These are phyloP conservation scores for Gnaphalium uliginosum DNA, from an alignment of 129 eudicot genomes.

Conservation along the genomic window DNA sequence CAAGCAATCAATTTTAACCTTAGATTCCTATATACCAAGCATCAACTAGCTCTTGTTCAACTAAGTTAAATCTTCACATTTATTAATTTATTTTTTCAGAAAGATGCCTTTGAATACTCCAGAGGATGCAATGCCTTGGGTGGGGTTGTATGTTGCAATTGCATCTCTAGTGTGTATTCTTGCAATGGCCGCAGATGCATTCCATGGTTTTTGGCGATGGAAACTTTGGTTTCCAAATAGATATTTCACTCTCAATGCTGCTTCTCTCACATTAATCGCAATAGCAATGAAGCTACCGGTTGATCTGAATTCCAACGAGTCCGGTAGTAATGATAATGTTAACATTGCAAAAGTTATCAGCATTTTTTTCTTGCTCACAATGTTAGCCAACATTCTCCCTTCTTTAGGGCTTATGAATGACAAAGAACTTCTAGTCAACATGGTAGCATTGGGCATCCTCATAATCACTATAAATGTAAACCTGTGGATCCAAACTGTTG, in stretches of 20 bases:
- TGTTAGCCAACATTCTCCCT: conserved; percentile 34
- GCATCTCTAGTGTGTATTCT: conserved; percentile 43
- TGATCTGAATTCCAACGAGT: conserved; percentile 30
- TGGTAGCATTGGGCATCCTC: conserved; percentile 23
- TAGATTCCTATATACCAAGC: no score
- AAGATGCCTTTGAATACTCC: conserved; percentile 8
- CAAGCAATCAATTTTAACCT: background rate
- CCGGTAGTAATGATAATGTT: no score
- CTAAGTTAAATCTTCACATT: background rate
- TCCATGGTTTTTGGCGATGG: conserved; percentile 31
- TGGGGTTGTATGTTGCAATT: conserved; percentile 40
- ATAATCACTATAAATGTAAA: conserved; percentile 23
- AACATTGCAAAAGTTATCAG: no score
- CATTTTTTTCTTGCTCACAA: conserved; percentile 27
- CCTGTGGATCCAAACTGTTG: background rate
- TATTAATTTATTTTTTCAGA: background rate
- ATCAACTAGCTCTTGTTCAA: background rate
- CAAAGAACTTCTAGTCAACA: conserved; percentile 3
- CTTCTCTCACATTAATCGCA: conserved; percentile 37
- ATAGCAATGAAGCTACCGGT: conserved; percentile 42
- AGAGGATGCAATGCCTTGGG: conserved; percentile 36
- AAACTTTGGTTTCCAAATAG: conserved; percentile 46
- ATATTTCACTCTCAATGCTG: conserved; percentile 40
- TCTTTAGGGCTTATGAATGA: conserved; percentile 34
- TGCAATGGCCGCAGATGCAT: conserved; percentile 40